These are phyloP conservation scores for Barnettozyma sp. DNA, from an alignment of 805 yeast species.

Conservation along the genomic window DNA sequence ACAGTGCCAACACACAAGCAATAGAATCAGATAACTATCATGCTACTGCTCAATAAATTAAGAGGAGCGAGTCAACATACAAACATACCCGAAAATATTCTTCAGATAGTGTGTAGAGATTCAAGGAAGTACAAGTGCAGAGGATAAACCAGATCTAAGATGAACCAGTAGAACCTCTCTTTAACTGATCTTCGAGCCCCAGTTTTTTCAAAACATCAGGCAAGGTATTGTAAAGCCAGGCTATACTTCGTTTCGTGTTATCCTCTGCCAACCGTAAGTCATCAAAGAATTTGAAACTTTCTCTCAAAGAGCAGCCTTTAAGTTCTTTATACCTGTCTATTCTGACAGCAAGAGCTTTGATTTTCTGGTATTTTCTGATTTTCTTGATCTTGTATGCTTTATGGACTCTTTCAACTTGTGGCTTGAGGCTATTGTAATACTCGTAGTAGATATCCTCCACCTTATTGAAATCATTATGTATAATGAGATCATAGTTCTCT, in stretches of 20 bases:
- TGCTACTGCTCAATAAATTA: too few relatives aligned
- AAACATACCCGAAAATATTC: too few relatives aligned
- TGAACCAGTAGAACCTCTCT: slow-evolving; percentile 16
- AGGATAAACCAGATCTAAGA: too few relatives aligned
- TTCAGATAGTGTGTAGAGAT: too few relatives aligned
- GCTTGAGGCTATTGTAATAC: slow-evolving; percentile 26
- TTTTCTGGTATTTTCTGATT: slow-evolving; percentile 32
- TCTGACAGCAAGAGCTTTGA: slow-evolving; percentile 31
- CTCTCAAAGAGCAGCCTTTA: slow-evolving; percentile 23
- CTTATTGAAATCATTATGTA: slow-evolving; percentile 27
- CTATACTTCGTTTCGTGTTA: slow-evolving; percentile 27
- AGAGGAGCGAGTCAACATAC: too few relatives aligned
- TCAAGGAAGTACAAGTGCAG: too few relatives aligned
- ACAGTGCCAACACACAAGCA: slow-evolving; percentile 14
- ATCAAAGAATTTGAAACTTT: slow-evolving; percentile 28
- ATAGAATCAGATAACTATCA: too few relatives aligned
- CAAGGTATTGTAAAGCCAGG: slow-evolving; percentile 32
- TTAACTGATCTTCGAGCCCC: slow-evolving; percentile 25
- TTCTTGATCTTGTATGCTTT: slow-evolving; percentile 30
- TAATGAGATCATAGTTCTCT: slow-evolving; percentile 26
- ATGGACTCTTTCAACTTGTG: slow-evolving; percentile 30
- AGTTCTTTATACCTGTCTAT: slow-evolving; percentile 28
- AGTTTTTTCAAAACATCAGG: slow-evolving; percentile 26
- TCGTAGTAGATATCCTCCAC: slow-evolving; percentile 29
- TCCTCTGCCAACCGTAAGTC: slow-evolving; percentile 26